phyloP scores from a whole-genome alignment of 129 eudicot species.

The Tagetes erecta region DNA sequence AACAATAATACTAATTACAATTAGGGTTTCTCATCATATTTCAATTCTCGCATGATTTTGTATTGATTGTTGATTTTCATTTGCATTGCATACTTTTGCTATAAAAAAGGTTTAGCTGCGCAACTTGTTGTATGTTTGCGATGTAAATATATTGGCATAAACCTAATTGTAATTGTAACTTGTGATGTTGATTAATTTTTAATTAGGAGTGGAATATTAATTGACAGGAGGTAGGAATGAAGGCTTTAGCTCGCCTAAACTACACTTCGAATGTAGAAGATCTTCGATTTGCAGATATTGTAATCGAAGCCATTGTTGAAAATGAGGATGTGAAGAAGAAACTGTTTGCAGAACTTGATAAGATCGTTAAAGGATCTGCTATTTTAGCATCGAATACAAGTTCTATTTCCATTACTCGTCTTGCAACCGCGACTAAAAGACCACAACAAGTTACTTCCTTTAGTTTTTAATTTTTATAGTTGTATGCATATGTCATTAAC shows the following conservation, averaged over 20 bases:
- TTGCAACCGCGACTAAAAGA: conserved; percentile 75
- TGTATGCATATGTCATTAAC: neutral
- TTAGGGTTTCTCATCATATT: conserved; percentile 3
- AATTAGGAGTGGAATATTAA: neutral
- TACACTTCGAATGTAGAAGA: conserved; percentile 69
- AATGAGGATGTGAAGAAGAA: conserved; percentile 86
- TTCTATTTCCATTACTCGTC: conserved; percentile 83
- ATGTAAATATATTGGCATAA: too few species aligned
- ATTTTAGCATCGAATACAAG: conserved; percentile 96
- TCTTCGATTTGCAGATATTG: conserved; percentile 68
- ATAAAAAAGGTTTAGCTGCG: too few species aligned
- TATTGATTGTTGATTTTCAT: too few species aligned
- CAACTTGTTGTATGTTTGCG: too few species aligned
- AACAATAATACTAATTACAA: neutral
- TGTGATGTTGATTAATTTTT: too few species aligned
- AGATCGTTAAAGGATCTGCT: conserved; percentile 56
- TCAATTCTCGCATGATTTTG: too few species aligned
- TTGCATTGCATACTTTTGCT: too few species aligned
- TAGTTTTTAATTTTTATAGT: neutral
- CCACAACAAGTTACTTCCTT: conserved; percentile 57
- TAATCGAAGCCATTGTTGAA: conserved; percentile 92
- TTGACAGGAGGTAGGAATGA: conserved; percentile 51
- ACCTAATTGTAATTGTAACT: too few species aligned
- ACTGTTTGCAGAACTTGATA: conserved; percentile 59
- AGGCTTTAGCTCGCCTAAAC: conserved; percentile 50